Percentiles rank a stretch among this genome's conserved stretches.
These are phyloP conservation scores for Phytophthora podocarpi DNA, from an alignment of 352 stramenopile species.

Conservation along the genomic window DNA sequence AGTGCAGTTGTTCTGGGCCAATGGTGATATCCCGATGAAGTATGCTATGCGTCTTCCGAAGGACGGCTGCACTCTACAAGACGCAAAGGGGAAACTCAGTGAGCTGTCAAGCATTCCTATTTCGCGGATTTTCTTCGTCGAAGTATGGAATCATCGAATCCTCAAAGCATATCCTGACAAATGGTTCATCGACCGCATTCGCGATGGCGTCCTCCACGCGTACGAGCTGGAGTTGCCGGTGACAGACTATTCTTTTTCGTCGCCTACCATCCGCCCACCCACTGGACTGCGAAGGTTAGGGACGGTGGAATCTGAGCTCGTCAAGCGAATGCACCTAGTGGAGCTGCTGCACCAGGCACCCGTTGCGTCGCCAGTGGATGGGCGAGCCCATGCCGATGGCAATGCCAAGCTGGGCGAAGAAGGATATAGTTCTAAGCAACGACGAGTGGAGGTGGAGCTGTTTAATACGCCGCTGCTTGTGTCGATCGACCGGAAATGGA, in stretches of 20 bases:
- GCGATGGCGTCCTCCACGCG: constrained; percentile 69
- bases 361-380: constrained; percentile 59
- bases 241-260: constrained; percentile 70
- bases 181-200: constrained; percentile 51
- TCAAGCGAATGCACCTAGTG: constrained; percentile 72
- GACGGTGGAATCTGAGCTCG: constrained; percentile 21
- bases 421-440: constrained; percentile 54
- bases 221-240: constrained; percentile 89
- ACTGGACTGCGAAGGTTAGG: constrained; percentile 26
- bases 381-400: constrained; percentile 29
- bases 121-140: constrained; percentile 67
- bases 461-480: constrained; percentile 80
- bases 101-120: constrained; percentile 47
- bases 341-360: constrained; percentile 73
- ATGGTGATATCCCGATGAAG: constrained; percentile 76
- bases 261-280: constrained; percentile 53
- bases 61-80: constrained; percentile 41
- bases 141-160: constrained; percentile 76
- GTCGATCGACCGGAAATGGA: constrained; percentile 62
- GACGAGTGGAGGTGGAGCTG: constrained; percentile 75
- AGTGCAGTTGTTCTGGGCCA: constrained; percentile 76
- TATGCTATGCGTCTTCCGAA: constrained; percentile 70
- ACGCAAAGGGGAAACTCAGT: constrained; percentile 70
- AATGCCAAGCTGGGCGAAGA: constrained; percentile 42
- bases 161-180: constrained; percentile 54